phyloP scores from a whole-genome alignment of 176 grass and related monocot species.

The Musa acuminata region DNA sequence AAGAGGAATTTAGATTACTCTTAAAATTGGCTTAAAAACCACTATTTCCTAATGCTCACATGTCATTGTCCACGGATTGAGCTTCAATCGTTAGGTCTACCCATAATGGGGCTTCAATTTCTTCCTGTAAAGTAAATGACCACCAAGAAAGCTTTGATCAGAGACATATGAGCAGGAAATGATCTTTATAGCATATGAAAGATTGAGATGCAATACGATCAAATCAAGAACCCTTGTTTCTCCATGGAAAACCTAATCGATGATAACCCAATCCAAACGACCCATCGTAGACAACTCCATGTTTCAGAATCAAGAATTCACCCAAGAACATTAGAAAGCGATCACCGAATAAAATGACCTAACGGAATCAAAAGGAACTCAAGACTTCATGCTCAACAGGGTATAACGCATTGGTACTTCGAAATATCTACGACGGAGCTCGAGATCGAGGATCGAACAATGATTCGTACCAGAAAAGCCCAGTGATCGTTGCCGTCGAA shows the following conservation, averaged over 20 bases:
- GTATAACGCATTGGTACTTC: no score
- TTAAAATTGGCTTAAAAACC: background rate
- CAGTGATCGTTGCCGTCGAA: slow-evolving; percentile 3
- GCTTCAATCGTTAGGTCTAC: slow-evolving; percentile 11
- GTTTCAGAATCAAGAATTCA: no score
- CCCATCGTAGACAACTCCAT: no score
- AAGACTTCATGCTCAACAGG: background rate
- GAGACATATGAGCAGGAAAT: background rate
- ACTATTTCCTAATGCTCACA: slow-evolving; percentile 1
- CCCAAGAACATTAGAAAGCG: no score
- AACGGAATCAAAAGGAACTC: no score
- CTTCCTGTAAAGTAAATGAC: slow-evolving; percentile 1
- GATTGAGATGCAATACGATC: background rate
- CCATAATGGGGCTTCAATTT: slow-evolving; percentile 19
- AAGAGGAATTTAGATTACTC: background rate
- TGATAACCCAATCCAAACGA: no score
- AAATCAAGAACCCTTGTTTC: no score
- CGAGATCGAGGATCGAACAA: background rate
- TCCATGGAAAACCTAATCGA: no score
- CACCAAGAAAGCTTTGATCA: no score
- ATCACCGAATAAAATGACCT: no score
- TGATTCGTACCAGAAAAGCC: slow-evolving; percentile 8
- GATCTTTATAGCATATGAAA: background rate
- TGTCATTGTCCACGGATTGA: background rate
- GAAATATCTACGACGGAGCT: background rate